These are phyloP conservation scores for Carex cristatella DNA, from an alignment of 176 grass and related monocot genomes.

Conservation along the genomic window DNA sequence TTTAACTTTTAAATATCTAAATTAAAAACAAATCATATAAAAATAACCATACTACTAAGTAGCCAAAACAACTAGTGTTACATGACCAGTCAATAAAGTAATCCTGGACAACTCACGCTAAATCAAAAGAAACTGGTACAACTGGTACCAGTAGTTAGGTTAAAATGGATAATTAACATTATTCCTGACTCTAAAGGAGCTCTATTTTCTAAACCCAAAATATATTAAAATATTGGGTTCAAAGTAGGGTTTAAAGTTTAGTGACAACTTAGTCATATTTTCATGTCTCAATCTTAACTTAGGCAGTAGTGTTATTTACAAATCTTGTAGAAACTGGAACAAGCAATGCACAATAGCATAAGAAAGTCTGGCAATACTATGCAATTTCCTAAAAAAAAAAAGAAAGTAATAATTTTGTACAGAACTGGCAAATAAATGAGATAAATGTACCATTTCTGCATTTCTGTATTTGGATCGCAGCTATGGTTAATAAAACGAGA, in stretches of 20 bases:
- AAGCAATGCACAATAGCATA: neutral
- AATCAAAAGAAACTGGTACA: neutral
- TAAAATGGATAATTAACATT: neutral
- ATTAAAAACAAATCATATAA: too few species aligned
- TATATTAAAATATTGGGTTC: neutral
- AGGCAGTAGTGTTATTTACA: neutral
- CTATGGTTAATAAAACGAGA: conserved; percentile 99
- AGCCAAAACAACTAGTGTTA: neutral
- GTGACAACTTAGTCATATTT: neutral
- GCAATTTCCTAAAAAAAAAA: neutral
- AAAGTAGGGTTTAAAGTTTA: neutral
- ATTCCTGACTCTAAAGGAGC: neutral
- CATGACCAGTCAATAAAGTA: neutral
- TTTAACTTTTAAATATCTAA: too few species aligned
- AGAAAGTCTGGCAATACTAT: neutral
- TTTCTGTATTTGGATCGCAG: conserved; percentile 93
- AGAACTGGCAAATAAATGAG: conserved; percentile 25
- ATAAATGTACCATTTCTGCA: conserved; percentile 91
- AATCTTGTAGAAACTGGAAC: neutral
- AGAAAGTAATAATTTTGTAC: neutral
- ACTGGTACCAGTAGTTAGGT: neutral
- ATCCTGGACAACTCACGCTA: neutral
- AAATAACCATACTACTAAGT: neutral
- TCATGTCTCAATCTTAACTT: neutral
- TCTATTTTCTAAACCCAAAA: neutral